Evolutionary conservation across 1,284 basidiomycete genomes (phyloP), one percentile per base, ranked within the genome.

Genomic region (Heterobasidion occidentale): DNA sequence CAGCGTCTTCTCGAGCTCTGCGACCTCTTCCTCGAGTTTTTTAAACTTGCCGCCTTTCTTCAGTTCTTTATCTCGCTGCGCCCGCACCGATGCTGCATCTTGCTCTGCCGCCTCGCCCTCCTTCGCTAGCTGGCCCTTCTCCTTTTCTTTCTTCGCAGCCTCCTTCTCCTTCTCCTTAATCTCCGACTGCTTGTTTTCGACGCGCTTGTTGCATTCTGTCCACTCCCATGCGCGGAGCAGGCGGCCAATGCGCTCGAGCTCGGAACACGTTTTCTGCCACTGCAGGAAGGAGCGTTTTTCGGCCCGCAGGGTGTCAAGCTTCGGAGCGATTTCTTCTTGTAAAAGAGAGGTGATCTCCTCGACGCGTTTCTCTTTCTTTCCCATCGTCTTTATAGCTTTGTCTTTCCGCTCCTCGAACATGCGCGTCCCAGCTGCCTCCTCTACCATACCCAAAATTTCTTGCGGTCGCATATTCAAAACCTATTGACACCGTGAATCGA

Each of bases 341-440:
- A 98, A 80, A 15, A 92, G 77, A 1, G 81, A 77, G 19, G 81
- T 85, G 66, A 98, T 90, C 70, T 98, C 95, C 60, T 92, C 88
- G 20, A 99, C 91, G 64, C 92, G 90, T 72, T 95, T 98, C 64
- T 99, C 94, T 75, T 99, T 99, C 78, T 98, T 98, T 35, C 83
- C 79, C 87, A 99, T 99, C 0, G 94, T 98, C 72, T 93, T 95
- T 68, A 90, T 84, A 8, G 97, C 96, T 70, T 98, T 98, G 67
- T 98, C 94, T 71, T 99, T 99, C 38, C 92, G 84, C 60, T 99
- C 96, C 71, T 99, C 97, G 66, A 98, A 99, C 96, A 99, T 99
- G 44, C 94, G 86, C 51, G 97, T 99, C 1, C 97, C 97, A 0
- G 96, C 93, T 0, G 97, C 97, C 71, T 99, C 97, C 71, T 99